Base-by-base conservation (phyloP, 129 eudicot species). In the Pittosporum tobira region DNA sequence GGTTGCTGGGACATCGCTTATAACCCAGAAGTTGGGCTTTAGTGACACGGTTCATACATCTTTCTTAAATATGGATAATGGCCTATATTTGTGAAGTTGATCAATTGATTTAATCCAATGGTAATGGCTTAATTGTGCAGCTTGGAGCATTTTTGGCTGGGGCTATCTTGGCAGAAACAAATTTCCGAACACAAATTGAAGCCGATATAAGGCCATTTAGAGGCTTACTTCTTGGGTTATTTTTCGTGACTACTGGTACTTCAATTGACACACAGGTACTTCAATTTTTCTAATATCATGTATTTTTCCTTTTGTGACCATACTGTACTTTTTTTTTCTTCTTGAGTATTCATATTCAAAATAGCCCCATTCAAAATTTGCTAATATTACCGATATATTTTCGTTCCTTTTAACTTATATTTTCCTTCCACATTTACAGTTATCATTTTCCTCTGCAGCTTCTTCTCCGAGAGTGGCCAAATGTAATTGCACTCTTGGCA, bases 101-200 rank as follows among this genome's bases (percentile, higher is more conserved):
- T 31, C 26, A 8, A 22, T 51, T 57, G 44, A 65, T 57, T 23
- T 23, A 42, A 64, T 74, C 1, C 40, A 34, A 20, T 27, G 34
- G 18, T 59, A 25, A 63, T 57, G 45, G 49, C 45, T 3, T 40
- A 24, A 15, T 52, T 70, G 34, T 78, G 66, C 91, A 91, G 99
- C 91, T 91, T 57, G 99, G 99, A 71, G 99, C 99, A 57, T 91
- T 91, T 75, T 70, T 91, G 68, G 99, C 96, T 38, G 99, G 99
- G 64, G 96, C 99, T 27, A 30, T 91, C 34, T 67, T 91, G 62
- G 99, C 99, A 13, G 99, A 91, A 70, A 91, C 99, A 40, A 91
- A 91, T 80, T 91, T 72, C 73, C 63, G 99, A 44, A 91, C 99
- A 28, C 99, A 91, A 44, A 91, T 91, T 68, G 99, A 91, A 81